Evolutionary conservation across 148 eudicot genomes (phyloP).

Genomic region (Agrostemma githago): DNA sequence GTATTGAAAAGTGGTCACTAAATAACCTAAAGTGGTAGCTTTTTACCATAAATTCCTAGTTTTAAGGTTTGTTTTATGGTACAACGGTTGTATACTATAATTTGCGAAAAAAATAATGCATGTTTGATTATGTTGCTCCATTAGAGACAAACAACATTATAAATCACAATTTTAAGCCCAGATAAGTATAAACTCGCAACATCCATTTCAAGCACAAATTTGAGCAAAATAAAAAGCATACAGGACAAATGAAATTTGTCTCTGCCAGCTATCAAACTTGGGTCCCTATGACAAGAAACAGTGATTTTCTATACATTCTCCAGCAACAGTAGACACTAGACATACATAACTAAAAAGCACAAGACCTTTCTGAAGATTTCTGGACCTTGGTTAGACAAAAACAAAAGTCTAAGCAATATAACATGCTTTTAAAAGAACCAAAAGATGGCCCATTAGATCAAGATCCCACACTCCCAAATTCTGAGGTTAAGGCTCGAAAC

Average conservation of each 20-base stretch:
- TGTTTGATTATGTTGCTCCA: not conserved
- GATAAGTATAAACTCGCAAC: not conserved
- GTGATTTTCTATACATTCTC: not conserved
- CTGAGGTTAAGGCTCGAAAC: constrained; percentile 2
- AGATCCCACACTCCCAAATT: not conserved
- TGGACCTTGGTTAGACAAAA: not conserved
- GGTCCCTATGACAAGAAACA: not conserved
- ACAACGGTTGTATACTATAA: no score
- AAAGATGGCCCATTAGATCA: not conserved
- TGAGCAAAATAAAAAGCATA: not conserved
- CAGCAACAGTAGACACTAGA: not conserved
- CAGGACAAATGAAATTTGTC: not conserved
- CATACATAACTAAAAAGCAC: not conserved
- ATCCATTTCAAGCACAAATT: not conserved
- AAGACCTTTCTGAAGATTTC: not conserved
- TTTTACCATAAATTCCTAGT: no score
- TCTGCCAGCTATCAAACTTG: not conserved
- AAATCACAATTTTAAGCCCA: not conserved
- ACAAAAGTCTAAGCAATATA: not conserved
- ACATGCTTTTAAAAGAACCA: not conserved
- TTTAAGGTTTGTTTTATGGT: no score
- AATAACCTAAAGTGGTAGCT: no score
- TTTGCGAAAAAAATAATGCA: not conserved
- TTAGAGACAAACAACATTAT: not conserved
- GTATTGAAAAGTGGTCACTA: no score